A percentile compares a stretch with the other conserved stretches of the same genome.
Conservation (phyloP, 306 rosid genomes). For the Dalbergia cochinchinensis region DNA sequence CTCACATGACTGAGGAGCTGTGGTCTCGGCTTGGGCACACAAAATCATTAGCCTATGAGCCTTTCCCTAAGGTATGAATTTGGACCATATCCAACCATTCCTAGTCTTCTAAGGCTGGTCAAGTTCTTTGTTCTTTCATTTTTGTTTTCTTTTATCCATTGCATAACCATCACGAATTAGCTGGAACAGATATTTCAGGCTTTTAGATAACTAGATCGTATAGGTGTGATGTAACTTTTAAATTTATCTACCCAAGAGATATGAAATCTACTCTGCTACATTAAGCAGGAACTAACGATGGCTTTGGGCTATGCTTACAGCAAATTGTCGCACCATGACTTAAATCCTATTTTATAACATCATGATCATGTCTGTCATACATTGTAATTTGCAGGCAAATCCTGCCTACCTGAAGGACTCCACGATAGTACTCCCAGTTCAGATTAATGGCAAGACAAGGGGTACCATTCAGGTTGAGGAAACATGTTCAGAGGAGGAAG, state of each 20-base stretch:
- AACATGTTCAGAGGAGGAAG: constrained; percentile 87
- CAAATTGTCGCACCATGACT: no score
- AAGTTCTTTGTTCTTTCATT: constrained; percentile 31
- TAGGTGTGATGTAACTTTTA: no score
- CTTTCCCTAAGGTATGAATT: constrained; percentile 81
- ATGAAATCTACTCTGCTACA: background rate
- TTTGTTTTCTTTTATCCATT: background rate
- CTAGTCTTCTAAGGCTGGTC: constrained; percentile 25
- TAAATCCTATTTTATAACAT: background rate
- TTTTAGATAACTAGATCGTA: no score
- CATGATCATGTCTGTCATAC: constrained; percentile 19
- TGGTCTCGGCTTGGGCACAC: constrained; percentile 95
- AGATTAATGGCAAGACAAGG: constrained; percentile 95
- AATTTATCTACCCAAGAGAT: no score
- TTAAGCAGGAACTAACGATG: background rate
- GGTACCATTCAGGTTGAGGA: constrained; percentile 90
- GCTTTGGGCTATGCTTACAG: no score
- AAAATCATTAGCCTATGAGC: constrained; percentile 72
- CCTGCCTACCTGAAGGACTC: constrained; percentile 82
- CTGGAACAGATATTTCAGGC: background rate
- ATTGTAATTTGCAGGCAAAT: constrained; percentile 64
- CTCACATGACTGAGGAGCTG: constrained; percentile 96
- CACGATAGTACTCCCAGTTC: constrained; percentile 80
- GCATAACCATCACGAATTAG: background rate
- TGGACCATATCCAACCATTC: constrained; percentile 36